Percentiles rank a stretch among this genome's conserved stretches.
Conservation (phyloP, 192 early-diverging fungal genomes). For the Coemansia asiatica region DNA sequence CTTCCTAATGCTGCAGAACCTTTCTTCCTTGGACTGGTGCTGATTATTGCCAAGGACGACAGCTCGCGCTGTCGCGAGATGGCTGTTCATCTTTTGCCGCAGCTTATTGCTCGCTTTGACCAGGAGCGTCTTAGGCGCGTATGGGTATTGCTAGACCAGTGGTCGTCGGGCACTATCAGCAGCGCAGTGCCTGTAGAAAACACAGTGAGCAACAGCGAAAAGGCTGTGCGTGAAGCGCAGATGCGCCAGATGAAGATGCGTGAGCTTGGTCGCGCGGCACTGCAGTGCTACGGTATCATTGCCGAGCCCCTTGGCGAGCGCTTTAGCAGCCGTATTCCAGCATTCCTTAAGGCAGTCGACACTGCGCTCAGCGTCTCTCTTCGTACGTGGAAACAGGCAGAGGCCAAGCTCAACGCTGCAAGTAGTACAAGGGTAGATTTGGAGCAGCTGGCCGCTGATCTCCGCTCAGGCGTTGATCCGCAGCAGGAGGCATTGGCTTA, state of each 20-base stretch:
- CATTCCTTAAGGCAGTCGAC: conserved; percentile 56
- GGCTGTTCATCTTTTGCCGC: conserved; percentile 72
- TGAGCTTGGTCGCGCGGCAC: conserved; percentile 73
- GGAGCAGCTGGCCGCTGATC: conserved; percentile 57
- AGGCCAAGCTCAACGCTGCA: conserved; percentile 30
- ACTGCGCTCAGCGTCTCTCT: conserved; percentile 55
- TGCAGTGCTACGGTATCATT: conserved; percentile 82
- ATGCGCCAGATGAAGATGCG: conserved; percentile 40
- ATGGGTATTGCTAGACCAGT: conserved; percentile 72
- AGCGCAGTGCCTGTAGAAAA: neutral
- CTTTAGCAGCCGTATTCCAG: conserved; percentile 57
- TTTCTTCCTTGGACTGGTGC: conserved; percentile 82
- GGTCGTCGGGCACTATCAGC: conserved; percentile 59
- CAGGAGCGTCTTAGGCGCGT: conserved; percentile 61
- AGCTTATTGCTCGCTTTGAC: conserved; percentile 65
- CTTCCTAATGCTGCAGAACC: conserved; percentile 75
- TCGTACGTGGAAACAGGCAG: conserved; percentile 49
- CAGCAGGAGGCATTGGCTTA: conserved; percentile 58
- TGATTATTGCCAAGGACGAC: conserved; percentile 88
- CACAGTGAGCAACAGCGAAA: conserved; percentile 7
- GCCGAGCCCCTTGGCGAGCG: conserved; percentile 74
- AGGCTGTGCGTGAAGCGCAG: conserved; percentile 5
- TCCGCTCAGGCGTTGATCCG: conserved; percentile 32
- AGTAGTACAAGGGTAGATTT: conserved; percentile 31
- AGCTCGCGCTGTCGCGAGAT: conserved; percentile 90